Percentiles rank a stretch among this genome's conserved stretches.
phyloP scores from a whole-genome alignment of 2,329 filamentous ascomycete genomes.

The Leptographium lundbergii region DNA sequence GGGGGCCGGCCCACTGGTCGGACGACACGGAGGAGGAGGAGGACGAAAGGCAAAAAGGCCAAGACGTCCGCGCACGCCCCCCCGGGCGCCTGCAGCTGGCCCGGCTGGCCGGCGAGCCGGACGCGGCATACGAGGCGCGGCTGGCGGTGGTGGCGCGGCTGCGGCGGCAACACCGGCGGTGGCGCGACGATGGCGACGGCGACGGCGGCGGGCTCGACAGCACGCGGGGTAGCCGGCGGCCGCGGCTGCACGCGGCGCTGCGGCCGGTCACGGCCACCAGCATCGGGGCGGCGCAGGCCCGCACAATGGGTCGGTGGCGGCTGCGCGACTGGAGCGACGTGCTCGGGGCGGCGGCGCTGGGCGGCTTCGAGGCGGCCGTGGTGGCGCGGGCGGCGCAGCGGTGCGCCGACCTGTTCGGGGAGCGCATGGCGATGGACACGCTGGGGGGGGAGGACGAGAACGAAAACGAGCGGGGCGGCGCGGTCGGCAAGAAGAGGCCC shows the following conservation, averaged over 20 bases:
- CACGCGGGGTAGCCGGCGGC: not conserved
- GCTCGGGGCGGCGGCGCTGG: conserved; percentile 62
- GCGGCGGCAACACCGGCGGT: too few species aligned
- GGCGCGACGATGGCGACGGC: not conserved
- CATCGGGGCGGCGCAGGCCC: not conserved
- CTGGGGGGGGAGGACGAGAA: conserved; percentile 21
- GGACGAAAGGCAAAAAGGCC: conserved; percentile 4
- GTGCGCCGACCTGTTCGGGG: conserved; percentile 63
- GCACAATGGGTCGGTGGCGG: conserved; percentile 18
- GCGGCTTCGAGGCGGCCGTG: conserved; percentile 52
- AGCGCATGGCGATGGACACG: conserved; percentile 53
- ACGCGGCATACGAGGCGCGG: not conserved
- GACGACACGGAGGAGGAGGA: not conserved
- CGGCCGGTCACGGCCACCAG: not conserved
- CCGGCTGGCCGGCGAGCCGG: too few species aligned
- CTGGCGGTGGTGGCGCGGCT: not conserved
- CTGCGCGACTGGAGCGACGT: conserved; percentile 78
- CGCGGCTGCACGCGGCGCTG: not conserved
- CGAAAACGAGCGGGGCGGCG: not conserved
- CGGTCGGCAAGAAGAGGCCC: too few species aligned
- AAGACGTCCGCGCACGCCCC: not conserved
- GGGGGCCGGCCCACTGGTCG: conserved; percentile 6
- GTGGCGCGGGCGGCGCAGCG: conserved; percentile 59
- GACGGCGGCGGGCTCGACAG: not conserved
- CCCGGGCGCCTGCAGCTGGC: too few species aligned